phyloP scores from a whole-genome alignment of 2,329 filamentous ascomycete genomes.

The Xylaria sp. region DNA sequence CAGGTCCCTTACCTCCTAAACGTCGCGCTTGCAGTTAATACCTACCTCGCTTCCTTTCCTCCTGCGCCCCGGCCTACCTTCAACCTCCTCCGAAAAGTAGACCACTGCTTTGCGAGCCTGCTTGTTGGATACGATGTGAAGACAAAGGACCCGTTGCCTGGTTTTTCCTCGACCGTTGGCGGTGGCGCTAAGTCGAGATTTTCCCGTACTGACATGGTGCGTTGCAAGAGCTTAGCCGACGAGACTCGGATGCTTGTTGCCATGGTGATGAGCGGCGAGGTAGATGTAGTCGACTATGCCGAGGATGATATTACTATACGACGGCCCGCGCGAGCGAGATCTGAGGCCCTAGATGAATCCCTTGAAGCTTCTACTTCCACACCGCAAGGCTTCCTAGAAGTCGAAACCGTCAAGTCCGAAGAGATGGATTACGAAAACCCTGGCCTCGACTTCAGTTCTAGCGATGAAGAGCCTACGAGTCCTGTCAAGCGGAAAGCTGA shows the following conservation, averaged over 20 bases:
- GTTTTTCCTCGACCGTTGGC: conserved; percentile 59
- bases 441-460: conserved; percentile 23
- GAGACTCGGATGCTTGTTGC: conserved; percentile 74
- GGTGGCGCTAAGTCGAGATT: conserved; percentile 64
- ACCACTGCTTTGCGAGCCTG: conserved; percentile 81
- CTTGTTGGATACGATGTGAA: conserved; percentile 70
- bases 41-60: conserved; percentile 75
- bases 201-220: conserved; percentile 83
- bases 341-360: conserved; percentile 39
- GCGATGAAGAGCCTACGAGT: not conserved
- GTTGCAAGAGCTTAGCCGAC: conserved; percentile 81
- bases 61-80: conserved; percentile 73
- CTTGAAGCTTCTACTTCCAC: not conserved
- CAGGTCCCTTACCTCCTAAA: conserved; percentile 85
- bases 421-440: conserved; percentile 17
- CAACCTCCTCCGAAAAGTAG: conserved; percentile 74
- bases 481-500: conserved; percentile 34
- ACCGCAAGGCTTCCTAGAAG: not conserved
- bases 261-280: conserved; percentile 65
- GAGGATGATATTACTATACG: conserved; percentile 43
- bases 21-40: conserved; percentile 73
- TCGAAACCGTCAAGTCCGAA: conserved; percentile 24
- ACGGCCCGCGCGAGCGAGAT: conserved; percentile 35
- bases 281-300: conserved; percentile 51
- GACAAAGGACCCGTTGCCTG: conserved; percentile 69